Conservation (phyloP, 352 stramenopile species). For the Pythium folliculosum region DNA sequence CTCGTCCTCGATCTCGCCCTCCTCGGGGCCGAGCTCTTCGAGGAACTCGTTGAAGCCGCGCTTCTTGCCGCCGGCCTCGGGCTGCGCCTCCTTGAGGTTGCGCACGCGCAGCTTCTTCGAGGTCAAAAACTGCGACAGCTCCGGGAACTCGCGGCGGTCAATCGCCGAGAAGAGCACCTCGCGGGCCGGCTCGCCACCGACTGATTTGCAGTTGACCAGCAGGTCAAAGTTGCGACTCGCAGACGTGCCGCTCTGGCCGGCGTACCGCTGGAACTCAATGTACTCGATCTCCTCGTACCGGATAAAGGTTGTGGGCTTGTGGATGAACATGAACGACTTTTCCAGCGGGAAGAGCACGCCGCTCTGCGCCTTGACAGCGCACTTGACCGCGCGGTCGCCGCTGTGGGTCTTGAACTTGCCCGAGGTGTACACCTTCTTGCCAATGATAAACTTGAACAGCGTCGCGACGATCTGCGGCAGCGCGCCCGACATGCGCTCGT, state of each 20-base stretch:
- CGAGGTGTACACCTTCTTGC: slow-evolving; percentile 97
- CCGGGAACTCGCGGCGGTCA: slow-evolving; percentile 93
- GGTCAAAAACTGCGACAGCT: slow-evolving; percentile 95
- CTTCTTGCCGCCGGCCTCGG: slow-evolving; percentile 59
- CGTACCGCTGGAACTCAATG: slow-evolving; percentile 98
- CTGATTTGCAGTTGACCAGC: slow-evolving; percentile 90
- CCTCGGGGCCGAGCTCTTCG: slow-evolving; percentile 70
- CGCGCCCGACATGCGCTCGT: slow-evolving; percentile 94
- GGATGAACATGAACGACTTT: slow-evolving; percentile 99
- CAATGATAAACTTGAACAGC: slow-evolving; percentile 96
- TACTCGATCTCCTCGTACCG: slow-evolving; percentile 98
- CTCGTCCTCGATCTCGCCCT: slow-evolving; percentile 90
- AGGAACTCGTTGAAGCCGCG: slow-evolving; percentile 82
- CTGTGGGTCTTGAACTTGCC: slow-evolving; percentile 90
- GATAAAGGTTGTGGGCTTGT: slow-evolving; percentile 99
- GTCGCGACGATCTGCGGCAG: slow-evolving; percentile 98
- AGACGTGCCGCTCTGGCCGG: slow-evolving; percentile 81
- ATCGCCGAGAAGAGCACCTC: slow-evolving; percentile 97
- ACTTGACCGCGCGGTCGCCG: slow-evolving; percentile 89
- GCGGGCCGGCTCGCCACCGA: slow-evolving; percentile 74
- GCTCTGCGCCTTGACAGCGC: slow-evolving; percentile 94
- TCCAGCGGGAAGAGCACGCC: slow-evolving; percentile 97
- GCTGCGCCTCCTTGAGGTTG: slow-evolving; percentile 90
- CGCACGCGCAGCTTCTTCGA: slow-evolving; percentile 94
- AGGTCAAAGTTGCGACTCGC: slow-evolving; percentile 97